phyloP scores from a whole-genome alignment of 1,284 basidiomycete genomes.

The Ganoderma resinaceum region DNA sequence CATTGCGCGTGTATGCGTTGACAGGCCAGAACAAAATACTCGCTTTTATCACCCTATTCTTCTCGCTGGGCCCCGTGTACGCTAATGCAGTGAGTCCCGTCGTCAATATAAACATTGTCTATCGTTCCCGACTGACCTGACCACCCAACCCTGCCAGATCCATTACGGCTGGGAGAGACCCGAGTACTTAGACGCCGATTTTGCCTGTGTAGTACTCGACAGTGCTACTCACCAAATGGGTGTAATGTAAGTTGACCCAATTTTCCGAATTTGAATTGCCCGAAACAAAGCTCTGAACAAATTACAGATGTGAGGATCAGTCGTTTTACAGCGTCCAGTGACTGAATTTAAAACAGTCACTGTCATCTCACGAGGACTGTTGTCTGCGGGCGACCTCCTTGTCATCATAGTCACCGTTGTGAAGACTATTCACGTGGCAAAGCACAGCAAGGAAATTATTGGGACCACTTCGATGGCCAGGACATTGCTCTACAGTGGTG shows the following conservation, averaged over 20 bases:
- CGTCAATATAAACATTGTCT: background rate
- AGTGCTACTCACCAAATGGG: constrained; percentile 7
- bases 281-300: background rate
- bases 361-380: constrained; percentile 11
- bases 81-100: constrained; percentile 5
- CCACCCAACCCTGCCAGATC: background rate
- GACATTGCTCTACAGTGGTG: background rate
- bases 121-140: background rate
- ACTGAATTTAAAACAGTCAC: background rate
- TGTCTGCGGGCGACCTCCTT: constrained; percentile 4
- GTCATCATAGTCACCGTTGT: constrained; percentile 8
- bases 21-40: constrained; percentile 7
- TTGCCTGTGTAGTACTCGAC: constrained; percentile 1
- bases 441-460: background rate
- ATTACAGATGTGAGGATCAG: constrained; percentile 1
- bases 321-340: background rate
- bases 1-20: constrained; percentile 12
- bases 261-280: background rate
- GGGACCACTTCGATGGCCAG: background rate
- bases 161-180: constrained; percentile 13
- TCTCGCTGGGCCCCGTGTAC: constrained; percentile 8
- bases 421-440: constrained; percentile 6
- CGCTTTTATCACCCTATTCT: constrained; percentile 7
- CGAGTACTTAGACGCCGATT: background rate
- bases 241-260: background rate